These are phyloP conservation scores for Bifiguratus adelaidae DNA, from an alignment of 192 early-diverging fungal genomes.

Conservation along the genomic window DNA sequence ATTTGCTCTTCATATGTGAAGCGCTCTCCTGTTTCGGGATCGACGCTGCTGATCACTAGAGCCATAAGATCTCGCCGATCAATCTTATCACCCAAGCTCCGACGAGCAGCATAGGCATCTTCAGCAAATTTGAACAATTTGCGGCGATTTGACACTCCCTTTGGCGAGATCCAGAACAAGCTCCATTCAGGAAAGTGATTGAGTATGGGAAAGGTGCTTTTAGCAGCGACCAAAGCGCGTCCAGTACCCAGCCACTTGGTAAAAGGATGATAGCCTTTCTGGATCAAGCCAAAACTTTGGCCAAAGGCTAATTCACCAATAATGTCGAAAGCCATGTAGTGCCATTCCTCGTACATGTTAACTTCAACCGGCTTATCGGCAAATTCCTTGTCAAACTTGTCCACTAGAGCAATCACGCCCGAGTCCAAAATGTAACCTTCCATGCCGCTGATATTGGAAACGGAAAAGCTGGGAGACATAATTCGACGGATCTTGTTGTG, in stretches of 20 bases:
- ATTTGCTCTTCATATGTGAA: neutral
- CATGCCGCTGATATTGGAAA: neutral
- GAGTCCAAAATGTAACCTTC: neutral
- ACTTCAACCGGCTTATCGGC: neutral
- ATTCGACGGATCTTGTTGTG: neutral
- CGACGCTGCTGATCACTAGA: no score
- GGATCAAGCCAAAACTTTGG: neutral
- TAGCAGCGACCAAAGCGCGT: no score
- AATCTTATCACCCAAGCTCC: no score
- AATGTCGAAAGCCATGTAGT: neutral
- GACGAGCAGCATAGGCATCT: no score
- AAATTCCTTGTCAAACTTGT: neutral
- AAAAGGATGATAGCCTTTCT: neutral
- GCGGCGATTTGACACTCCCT: no score
- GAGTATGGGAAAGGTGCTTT: no score
- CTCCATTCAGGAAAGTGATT: no score
- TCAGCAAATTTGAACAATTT: no score
- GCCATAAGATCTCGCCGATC: no score
- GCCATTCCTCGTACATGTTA: neutral
- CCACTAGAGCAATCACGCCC: neutral
- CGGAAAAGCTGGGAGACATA: neutral
- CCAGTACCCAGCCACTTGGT: neutral
- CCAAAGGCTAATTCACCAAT: slow-evolving; percentile 1
- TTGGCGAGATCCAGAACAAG: no score
- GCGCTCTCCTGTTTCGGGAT: no score